Base-by-base conservation (phyloP, 345 rosid genomes). In the Eucalyptus microcorys region DNA sequence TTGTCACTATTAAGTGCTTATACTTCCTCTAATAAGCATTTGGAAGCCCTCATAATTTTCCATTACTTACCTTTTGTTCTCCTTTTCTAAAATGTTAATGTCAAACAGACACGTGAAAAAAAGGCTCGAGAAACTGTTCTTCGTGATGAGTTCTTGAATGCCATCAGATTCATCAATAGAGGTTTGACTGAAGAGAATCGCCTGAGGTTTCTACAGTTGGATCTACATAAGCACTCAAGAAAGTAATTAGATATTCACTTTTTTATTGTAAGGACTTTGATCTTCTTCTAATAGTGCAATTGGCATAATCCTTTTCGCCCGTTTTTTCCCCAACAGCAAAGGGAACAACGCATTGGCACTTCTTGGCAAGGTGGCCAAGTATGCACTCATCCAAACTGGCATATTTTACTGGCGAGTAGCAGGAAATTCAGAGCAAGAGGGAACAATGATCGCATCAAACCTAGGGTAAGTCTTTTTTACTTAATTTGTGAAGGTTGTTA, bases 51-150 rank as follows among this genome's bases (percentile, higher is more conserved):
- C 90, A 90, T 87, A 57, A 27, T 83, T 53, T 42, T 57, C 88
- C 66, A 64, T 61, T 85, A 32, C 55, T 80, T 47, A 55, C 87
- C 43, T 21, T 79, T 42, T 84, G 26, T 59, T 89, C 57, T 83
- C 87, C 32, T 85, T 86, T 48, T 48, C 92, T 90, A 27, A 53
- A 52, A 89, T 88, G 61, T 52, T 90, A 88, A 57, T 88, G 89
- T 68, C 86, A 88, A 86, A 86, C 93, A 98, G 99, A 93, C 96
- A 3, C 94, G 49, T 88, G 99, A 98, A 92, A 94, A 91, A 93
- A 98, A 94, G 94, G 99, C 99, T 87, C 95, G 99, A 43, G 99
- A 97, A 92, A 95, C 95, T 84, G 95, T 97, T 92, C 97, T 98
- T 87, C 95, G 94, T 79, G 91, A 92, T 86, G 99, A 98, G 90